Evolutionary conservation across 83 land plant genomes (phyloP), one percentile per base, ranked within the genome.

Genomic region (Diphasiastrum complanatum): DNA sequence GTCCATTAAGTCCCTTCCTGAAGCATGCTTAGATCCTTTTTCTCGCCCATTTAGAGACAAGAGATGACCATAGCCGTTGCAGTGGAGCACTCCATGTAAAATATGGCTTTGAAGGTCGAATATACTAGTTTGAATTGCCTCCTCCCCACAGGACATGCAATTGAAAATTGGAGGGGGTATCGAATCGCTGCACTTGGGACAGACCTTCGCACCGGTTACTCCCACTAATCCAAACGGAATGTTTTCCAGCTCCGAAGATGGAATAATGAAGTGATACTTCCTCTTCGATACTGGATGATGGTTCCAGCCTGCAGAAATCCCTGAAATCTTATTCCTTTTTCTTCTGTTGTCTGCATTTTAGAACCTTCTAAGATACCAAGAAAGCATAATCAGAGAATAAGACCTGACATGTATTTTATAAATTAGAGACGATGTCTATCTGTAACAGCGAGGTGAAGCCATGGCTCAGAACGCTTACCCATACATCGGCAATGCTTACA

Each of bases 41-140:
- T 88, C 97, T 31, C 77, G 71, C 25, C 96, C 99, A 56, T 86
- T 89, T 60, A 93, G 61, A 50, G 72, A 63, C 65, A 93, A 64
- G 38, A 93, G 68, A 32, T 93, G 99, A 25, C 97, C 99, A 35
- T 67, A 89, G 57, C 99, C 99, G 61, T 93, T 89, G 61, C 83
- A 78, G 65, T 93, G 99, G 38, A 93, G 70, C 53, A 93, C 41
- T n/a, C 93, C 99, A 65, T 93, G 99, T 36, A 93, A 73, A 33
- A 93, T 81, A 64, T 83, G 91, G 22, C 40, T 75, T 45, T 78
- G 84, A 5, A 56, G 16, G 64, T 86, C 82, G 23, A 87, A 61
- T 24, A 72, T 61, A 35, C 61, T 73, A 2, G 37, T 53, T 27
- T 45, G 47, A 26, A 45, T 47, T 50, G 61, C 67, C 20, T 61